A percentile compares a stretch with the other conserved stretches of the same genome.
These are phyloP conservation scores for Euphorbia lathyris DNA, from an alignment of 345 rosid species.

Conservation along the genomic window DNA sequence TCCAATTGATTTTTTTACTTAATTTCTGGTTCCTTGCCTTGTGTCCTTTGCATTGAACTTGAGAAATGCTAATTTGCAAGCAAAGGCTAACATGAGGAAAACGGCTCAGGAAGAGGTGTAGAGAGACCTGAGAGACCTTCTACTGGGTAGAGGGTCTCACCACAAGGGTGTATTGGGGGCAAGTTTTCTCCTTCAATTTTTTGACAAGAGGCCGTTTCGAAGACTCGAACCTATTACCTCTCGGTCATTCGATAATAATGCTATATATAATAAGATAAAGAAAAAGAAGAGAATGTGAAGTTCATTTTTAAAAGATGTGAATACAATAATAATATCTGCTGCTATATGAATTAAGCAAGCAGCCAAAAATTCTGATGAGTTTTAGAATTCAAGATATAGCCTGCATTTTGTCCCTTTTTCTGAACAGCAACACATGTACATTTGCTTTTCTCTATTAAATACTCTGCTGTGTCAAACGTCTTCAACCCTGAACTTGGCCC, in stretches of 20 bases:
- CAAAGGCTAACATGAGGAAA: slow-evolving; percentile 81
- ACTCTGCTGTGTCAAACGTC: slow-evolving; percentile 74
- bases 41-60: slow-evolving; percentile 40
- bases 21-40: background rate
- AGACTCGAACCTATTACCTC: too few relatives aligned
- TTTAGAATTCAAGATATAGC: slow-evolving; percentile 84
- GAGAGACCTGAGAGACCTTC: slow-evolving; percentile 97
- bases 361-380: slow-evolving; percentile 89
- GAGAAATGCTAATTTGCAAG: slow-evolving; percentile 91
- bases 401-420: slow-evolving; percentile 76
- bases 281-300: too few relatives aligned
- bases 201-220: too few relatives aligned
- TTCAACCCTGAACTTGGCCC: slow-evolving; percentile 50
- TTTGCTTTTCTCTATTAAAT: slow-evolving; percentile 71
- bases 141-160: slow-evolving; percentile 96
- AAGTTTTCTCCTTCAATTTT: too few relatives aligned
- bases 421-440: slow-evolving; percentile 84
- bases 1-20: background rate
- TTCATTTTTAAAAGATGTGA: too few relatives aligned
- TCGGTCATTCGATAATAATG: too few relatives aligned
- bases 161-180: too few relatives aligned
- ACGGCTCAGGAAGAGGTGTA: slow-evolving; percentile 82
- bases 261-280: too few relatives aligned
- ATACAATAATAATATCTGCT: too few relatives aligned
- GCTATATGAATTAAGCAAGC: slow-evolving; percentile 62